These are phyloP conservation scores for Pilaira anomala DNA, from an alignment of 192 early-diverging fungal species.

Conservation along the genomic window DNA sequence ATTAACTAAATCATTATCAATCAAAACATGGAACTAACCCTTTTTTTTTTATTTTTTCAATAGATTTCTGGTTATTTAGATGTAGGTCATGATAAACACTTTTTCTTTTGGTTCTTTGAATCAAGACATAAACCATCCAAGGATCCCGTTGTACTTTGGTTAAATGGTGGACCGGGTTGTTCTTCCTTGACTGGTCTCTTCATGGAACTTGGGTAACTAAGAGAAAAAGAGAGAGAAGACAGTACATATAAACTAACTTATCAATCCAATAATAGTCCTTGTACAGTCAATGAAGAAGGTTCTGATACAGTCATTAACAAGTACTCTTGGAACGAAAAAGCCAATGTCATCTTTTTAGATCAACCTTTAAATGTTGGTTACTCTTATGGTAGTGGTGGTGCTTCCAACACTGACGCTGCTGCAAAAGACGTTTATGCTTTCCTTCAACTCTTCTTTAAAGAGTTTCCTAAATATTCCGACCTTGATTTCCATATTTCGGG, in stretches of 20 bases:
- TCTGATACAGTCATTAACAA: constrained; percentile 65
- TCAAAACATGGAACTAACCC: neutral
- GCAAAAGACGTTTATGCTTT: constrained; percentile 94
- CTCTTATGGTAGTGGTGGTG: constrained; percentile 74
- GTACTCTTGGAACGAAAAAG: constrained; percentile 91
- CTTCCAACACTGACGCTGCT: constrained; percentile 74
- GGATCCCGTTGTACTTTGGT: constrained; percentile 53
- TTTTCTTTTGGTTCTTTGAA: constrained; percentile 99
- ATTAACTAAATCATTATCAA: neutral
- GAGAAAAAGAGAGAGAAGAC: neutral
- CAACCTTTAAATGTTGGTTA: constrained; percentile 94
- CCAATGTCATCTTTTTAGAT: constrained; percentile 83
- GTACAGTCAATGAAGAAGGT: constrained; percentile 82
- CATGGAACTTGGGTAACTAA: constrained; percentile 40
- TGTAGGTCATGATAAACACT: constrained; percentile 68
- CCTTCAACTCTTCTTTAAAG: constrained; percentile 89
- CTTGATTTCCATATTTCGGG: constrained; percentile 90
- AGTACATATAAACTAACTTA: neutral
- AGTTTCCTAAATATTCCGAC: constrained; percentile 76
- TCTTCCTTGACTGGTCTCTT: constrained; percentile 42
- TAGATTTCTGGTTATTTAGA: constrained; percentile 79
- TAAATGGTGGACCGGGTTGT: constrained; percentile 44
- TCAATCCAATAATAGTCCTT: constrained; percentile 56
- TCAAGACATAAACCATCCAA: constrained; percentile 70
- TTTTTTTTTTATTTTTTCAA: constrained; percentile 8